Base-by-base conservation (phyloP, 345 rosid species). In the Aquilaria malaccensis region DNA sequence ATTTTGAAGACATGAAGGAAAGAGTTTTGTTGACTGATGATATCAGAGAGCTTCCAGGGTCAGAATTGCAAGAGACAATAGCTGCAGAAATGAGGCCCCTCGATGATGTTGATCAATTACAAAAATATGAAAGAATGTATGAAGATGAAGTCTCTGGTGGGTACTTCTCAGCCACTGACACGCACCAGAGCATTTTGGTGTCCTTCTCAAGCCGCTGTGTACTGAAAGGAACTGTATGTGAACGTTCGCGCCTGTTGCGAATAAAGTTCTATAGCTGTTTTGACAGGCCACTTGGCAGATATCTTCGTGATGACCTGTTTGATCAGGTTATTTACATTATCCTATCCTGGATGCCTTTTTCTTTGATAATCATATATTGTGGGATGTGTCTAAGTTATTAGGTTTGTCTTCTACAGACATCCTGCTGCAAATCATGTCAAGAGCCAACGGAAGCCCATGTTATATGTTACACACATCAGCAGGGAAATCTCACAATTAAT, bases 251-350 rank as follows among this genome's bases (percentile, higher is more conserved):
- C 37, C 91, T 85, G 56, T 61, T 88, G 65, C 89, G 99, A 61
- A 88, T 95, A 59, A 95, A 95, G 77, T 95, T 88, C 68, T 95
- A 95, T 62, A 96, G 99, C 48, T 81, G 82, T 47, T 95, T 83
- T 81, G 99, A 95, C 77, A 95, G 86, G 73, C 98, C 99, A 65
- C 94, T 95, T 10, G 99, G 99, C 56, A 83, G 79, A 78, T 91
- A 86, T 72, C 81, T 95, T 57, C 84, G 72, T 30, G 86, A 84
- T 76, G 94, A 91, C 67, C 82, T 95, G 55, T 95, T 95, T 70
- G 75, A 91, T 71, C 86, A 88, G 96, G 99, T 88, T 63, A 61
- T 55, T 70, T 29, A 58, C 58, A 55, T 59, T 9, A 4, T 15
- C 48, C 51, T 49, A 52, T 30, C 30, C 43, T 53, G 2, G 10